A percentile compares a stretch with the other conserved stretches of the same genome.
Conservation (phyloP, 768 basidiomycete genomes). For the Tricholoma sp. region DNA sequence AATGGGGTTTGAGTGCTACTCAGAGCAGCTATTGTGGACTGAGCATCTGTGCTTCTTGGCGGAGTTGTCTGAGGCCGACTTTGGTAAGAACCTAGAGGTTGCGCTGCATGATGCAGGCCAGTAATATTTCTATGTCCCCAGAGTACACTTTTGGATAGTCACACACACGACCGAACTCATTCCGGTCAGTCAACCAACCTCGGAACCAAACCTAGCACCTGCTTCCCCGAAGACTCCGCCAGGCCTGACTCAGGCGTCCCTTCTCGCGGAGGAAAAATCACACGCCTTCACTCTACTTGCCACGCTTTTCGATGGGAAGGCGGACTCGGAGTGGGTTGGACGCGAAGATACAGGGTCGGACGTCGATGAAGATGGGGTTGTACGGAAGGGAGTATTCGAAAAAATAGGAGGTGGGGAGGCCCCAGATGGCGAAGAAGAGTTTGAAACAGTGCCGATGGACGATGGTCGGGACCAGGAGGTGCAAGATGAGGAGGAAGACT, state of each 20-base stretch:
- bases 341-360: constrained; percentile 55
- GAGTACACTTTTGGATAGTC: too few species aligned
- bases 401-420: constrained; percentile 11
- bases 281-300: constrained; percentile 42
- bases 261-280: constrained; percentile 33
- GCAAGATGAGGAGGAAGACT: constrained; percentile 1
- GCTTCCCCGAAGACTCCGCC: background rate
- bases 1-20: too few species aligned
- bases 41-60: too few species aligned
- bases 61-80: too few species aligned
- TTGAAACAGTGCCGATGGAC: constrained; percentile 29
- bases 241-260: constrained; percentile 25
- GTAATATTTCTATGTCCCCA: too few species aligned
- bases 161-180: background rate
- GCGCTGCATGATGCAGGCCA: too few species aligned
- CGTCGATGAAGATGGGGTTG: constrained; percentile 36
- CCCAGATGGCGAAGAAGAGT: constrained; percentile 22
- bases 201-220: constrained; percentile 1
- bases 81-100: too few species aligned
- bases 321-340: constrained; percentile 54
- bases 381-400: constrained; percentile 16
- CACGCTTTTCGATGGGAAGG: constrained; percentile 45
- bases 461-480: constrained; percentile 18
- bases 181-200: background rate
- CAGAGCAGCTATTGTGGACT: too few species aligned